Evolutionary conservation across 2,329 filamentous ascomycete genomes (phyloP).

Genomic region (Elsinoe perseae): DNA sequence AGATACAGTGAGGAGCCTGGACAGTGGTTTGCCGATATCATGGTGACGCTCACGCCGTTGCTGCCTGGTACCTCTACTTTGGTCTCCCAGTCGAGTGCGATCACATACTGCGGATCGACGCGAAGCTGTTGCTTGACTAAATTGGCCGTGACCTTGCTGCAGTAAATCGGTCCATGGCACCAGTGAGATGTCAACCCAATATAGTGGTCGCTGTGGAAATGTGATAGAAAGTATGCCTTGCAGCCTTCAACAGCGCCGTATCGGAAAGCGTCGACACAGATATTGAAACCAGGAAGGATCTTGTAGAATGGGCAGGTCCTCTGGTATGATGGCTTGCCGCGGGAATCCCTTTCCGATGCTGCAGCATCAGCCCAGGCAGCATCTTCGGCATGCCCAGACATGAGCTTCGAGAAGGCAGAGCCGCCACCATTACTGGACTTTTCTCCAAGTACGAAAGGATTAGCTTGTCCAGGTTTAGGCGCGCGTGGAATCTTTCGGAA

Average conservation of each 20-base stretch:
- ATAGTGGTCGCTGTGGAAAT: constrained; percentile 98
- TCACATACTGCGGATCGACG: constrained; percentile 78
- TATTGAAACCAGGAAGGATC: constrained; percentile 85
- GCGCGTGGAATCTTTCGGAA: constrained; percentile 59
- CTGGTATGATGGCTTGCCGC: constrained; percentile 78
- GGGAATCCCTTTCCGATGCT: constrained; percentile 65
- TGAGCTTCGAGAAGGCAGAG: constrained; percentile 86
- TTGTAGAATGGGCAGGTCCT: constrained; percentile 98
- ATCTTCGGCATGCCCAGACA: constrained; percentile 87
- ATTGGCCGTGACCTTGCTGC: constrained; percentile 85
- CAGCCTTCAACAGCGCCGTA: constrained; percentile 91
- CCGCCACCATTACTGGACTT: constrained; percentile 30
- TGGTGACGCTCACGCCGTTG: constrained; percentile 75
- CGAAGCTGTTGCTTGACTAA: constrained; percentile 78
- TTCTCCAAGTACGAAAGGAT: constrained; percentile 58
- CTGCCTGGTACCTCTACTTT: constrained; percentile 72
- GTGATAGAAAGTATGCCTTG: constrained; percentile 90
- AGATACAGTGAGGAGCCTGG: constrained; percentile 90
- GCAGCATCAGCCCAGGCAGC: constrained; percentile 83
- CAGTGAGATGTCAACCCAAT: constrained; percentile 81
- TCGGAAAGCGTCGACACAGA: constrained; percentile 91
- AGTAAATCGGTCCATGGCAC: constrained; percentile 93
- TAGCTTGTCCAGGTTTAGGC: constrained; percentile 70
- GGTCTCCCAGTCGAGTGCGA: constrained; percentile 77
- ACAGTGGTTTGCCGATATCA: constrained; percentile 95